phyloP scores from a whole-genome alignment of 257 asterid genomes.

The Buddleja alternifolia region DNA sequence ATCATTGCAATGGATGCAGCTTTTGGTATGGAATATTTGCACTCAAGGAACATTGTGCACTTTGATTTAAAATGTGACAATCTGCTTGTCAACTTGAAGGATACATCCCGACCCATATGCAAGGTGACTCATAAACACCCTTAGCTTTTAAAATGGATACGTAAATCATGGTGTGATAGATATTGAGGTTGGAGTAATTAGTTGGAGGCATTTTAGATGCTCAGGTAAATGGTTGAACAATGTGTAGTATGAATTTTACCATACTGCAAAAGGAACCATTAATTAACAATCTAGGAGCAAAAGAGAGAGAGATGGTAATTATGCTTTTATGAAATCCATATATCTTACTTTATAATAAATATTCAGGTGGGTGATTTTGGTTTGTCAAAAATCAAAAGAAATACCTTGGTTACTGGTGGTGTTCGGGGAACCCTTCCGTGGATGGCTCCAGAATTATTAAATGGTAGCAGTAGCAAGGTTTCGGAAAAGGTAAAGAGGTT shows the following conservation, averaged over 20 bases:
- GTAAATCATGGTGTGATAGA: not conserved
- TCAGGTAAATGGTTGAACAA: not conserved
- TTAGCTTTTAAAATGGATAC: not conserved
- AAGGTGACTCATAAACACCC: constrained; percentile 50
- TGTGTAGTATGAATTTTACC: not conserved
- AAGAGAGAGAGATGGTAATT: not conserved
- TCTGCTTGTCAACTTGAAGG: constrained; percentile 94
- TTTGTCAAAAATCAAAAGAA: constrained; percentile 89
- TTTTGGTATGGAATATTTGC: constrained; percentile 96
- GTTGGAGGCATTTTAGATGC: not conserved
- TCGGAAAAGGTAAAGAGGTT: constrained; percentile 72
- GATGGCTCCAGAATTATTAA: constrained; percentile 97
- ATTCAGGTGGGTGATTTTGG: constrained; percentile 93
- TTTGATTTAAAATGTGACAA: constrained; percentile 94
- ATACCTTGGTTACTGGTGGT: constrained; percentile 90
- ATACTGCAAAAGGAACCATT: not conserved
- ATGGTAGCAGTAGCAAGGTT: constrained; percentile 92
- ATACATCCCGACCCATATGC: constrained; percentile 92
- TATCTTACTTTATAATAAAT: not conserved
- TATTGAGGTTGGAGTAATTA: not conserved
- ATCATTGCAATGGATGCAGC: constrained; percentile 98
- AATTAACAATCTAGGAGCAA: not conserved
- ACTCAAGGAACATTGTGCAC: constrained; percentile 92
- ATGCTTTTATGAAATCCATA: constrained; percentile 13
- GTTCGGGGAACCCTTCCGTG: constrained; percentile 98